These are phyloP conservation scores for Brassica carinata DNA, from an alignment of 345 rosid species.

Conservation along the genomic window DNA sequence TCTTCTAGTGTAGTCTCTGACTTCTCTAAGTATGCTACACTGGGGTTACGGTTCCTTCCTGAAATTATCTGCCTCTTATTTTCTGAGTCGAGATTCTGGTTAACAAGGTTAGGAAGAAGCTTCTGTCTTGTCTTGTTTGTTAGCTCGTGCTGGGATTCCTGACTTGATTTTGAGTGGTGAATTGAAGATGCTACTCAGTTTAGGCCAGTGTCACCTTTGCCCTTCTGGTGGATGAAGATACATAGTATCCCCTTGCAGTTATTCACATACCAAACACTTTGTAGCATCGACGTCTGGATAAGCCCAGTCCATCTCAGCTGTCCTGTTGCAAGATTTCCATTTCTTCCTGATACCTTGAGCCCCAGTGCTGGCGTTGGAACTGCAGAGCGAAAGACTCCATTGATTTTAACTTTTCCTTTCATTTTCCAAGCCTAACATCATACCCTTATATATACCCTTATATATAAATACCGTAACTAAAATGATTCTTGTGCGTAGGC, in stretches of 20 bases:
- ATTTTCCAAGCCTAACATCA: not conserved
- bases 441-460: constrained; percentile 4
- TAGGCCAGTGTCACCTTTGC: constrained; percentile 6
- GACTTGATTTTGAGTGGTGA: constrained; percentile 3
- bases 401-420: constrained; percentile 18
- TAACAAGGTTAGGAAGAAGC: constrained; percentile 26
- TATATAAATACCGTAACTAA: not conserved
- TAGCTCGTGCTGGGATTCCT: constrained; percentile 16
- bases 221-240: constrained; percentile 15
- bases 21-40: constrained; percentile 15
- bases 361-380: constrained; percentile 22
- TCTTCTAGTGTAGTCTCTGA: constrained; percentile 20
- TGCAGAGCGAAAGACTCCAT: constrained; percentile 2
- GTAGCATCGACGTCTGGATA: constrained; percentile 16
- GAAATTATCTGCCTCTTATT: constrained; percentile 25
- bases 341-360: constrained; percentile 10
- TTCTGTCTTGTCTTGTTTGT: constrained; percentile 11
- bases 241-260: constrained; percentile 9
- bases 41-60: constrained; percentile 16
- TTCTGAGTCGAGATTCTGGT: constrained; percentile 22
- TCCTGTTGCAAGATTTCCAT: constrained; percentile 14
- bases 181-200: constrained; percentile 22
- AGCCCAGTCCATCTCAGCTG: constrained; percentile 18
- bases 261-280: not conserved
- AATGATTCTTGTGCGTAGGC: not conserved